Conservation (phyloP, 2,329 filamentous ascomycete species). For the Aschersonia sp. region DNA sequence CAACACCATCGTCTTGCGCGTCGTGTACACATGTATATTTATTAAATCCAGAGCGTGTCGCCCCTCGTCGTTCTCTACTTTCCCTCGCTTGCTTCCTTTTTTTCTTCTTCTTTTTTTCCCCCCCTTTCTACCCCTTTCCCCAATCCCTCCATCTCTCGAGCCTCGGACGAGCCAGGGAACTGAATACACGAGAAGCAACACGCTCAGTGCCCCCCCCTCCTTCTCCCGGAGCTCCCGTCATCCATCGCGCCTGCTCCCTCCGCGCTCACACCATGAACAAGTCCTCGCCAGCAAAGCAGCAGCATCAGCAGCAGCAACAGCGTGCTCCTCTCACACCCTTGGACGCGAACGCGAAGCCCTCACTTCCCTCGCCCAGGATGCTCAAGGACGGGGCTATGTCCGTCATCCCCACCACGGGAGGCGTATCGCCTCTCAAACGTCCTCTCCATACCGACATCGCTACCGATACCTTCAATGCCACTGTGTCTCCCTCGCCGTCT, state of each 20-base stretch:
- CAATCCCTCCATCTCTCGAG: background rate
- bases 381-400: conserved; percentile 3
- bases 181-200: background rate
- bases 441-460: conserved; percentile 9
- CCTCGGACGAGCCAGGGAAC: background rate
- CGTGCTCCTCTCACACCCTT: conserved; percentile 33
- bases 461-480: conserved; percentile 10
- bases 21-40: too few species aligned
- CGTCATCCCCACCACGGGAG: background rate
- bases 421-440: conserved; percentile 6
- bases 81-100: background rate
- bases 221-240: background rate
- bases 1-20: too few species aligned
- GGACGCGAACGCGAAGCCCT: conserved; percentile 27
- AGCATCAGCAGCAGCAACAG: conserved; percentile 8
- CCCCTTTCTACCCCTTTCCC: background rate
- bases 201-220: background rate
- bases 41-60: too few species aligned
- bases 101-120: background rate
- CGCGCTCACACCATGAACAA: background rate
- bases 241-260: too few species aligned
- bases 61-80: background rate
- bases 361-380: conserved; percentile 10
- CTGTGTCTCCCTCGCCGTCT: conserved; percentile 8
- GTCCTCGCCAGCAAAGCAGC: conserved; percentile 23